phyloP scores from a whole-genome alignment of 2,329 filamentous ascomycete genomes.

The Proliferodiscus dingleyae region DNA sequence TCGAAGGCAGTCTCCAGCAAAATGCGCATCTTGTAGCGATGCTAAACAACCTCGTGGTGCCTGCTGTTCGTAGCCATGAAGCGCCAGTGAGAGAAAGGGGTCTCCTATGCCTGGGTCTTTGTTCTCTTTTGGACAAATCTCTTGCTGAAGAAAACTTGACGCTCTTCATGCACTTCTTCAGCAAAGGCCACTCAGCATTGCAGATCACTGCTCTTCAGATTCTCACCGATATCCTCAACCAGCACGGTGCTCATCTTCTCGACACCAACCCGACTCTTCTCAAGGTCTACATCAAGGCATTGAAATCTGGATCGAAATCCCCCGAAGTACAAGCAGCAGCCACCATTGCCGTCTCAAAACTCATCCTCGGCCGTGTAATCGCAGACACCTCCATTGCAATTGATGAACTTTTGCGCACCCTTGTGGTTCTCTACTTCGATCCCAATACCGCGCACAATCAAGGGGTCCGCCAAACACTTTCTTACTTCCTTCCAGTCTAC shows the following conservation, averaged over 20 bases:
- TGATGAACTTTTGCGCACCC: slow-evolving; percentile 73
- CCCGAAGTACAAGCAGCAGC: slow-evolving; percentile 76
- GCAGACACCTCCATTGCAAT: slow-evolving; percentile 57
- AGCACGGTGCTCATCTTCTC: slow-evolving; percentile 76
- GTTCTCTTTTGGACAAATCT: slow-evolving; percentile 84
- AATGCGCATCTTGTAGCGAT: slow-evolving; percentile 94
- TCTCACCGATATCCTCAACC: slow-evolving; percentile 86
- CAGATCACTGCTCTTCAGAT: slow-evolving; percentile 90
- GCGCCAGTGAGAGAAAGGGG: slow-evolving; percentile 88
- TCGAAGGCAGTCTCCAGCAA: slow-evolving; percentile 79
- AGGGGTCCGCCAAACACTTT: slow-evolving; percentile 76
- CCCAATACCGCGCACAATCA: slow-evolving; percentile 77
- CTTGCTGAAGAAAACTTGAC: slow-evolving; percentile 88
- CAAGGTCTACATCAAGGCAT: slow-evolving; percentile 79
- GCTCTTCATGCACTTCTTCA: slow-evolving; percentile 94
- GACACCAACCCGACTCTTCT: slow-evolving; percentile 63
- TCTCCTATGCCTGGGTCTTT: slow-evolving; percentile 82
- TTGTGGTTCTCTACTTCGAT: slow-evolving; percentile 85
- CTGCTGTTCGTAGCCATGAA: slow-evolving; percentile 89
- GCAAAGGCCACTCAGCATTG: slow-evolving; percentile 81
- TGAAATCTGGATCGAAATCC: slow-evolving; percentile 65
- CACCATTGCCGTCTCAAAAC: slow-evolving; percentile 76
- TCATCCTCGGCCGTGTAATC: slow-evolving; percentile 76
- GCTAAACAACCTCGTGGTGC: slow-evolving; percentile 94
- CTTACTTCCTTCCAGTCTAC: slow-evolving; percentile 93